A percentile compares a stretch with the other conserved stretches of the same genome.
Conservation (phyloP, 75 land plant genomes). For the Ceratopteris richardii region DNA sequence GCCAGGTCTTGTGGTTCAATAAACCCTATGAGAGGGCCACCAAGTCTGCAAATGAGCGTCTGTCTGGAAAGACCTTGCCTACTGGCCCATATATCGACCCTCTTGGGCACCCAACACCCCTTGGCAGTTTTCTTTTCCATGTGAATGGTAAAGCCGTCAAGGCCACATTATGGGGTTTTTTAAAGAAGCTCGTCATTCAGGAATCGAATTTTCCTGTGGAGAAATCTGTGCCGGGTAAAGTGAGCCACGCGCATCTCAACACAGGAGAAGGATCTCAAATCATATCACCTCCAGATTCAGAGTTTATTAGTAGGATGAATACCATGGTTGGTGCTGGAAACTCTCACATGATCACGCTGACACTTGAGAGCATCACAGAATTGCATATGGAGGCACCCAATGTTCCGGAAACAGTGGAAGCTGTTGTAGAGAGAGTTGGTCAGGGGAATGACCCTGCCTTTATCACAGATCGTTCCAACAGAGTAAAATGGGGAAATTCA, state of each 20-base stretch:
- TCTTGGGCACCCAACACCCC: constrained; percentile 4
- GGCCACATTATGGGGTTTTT: constrained; percentile 3
- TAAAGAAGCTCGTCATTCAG: constrained; percentile 4
- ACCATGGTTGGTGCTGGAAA: neutral
- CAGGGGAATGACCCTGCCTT: neutral
- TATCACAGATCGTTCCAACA: neutral
- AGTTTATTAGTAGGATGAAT: neutral
- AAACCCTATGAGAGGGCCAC: neutral
- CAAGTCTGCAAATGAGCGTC: neutral
- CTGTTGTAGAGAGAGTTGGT: neutral
- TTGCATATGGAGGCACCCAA: neutral
- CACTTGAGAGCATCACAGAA: constrained; percentile 2
- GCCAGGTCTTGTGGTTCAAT: neutral
- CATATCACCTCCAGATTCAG: too few species aligned
- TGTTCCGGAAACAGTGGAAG: neutral
- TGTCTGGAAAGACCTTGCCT: neutral
- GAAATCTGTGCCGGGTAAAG: neutral
- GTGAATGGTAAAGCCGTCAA: neutral
- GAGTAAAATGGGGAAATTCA: constrained; percentile 1
- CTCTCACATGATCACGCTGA: neutral
- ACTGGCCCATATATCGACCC: constrained; percentile 4
- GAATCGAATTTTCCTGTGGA: neutral
- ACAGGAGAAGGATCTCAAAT: too few species aligned
- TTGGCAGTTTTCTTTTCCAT: neutral
- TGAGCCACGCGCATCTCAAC: too few species aligned